phyloP scores from a whole-genome alignment of 331 rosid species.

The Spiraea crenata region DNA sequence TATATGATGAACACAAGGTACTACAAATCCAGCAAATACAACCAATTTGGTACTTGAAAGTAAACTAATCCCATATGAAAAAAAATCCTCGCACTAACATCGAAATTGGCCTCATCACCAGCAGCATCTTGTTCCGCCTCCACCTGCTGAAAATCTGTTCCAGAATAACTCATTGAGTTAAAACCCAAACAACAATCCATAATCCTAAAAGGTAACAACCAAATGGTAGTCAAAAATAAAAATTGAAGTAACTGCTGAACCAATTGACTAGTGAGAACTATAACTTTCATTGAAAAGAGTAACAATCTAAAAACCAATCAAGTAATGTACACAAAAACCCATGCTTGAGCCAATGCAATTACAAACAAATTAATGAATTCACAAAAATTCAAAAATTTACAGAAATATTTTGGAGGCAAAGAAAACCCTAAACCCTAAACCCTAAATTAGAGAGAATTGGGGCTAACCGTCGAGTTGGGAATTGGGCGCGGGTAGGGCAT shows the following conservation, averaged over 20 bases:
- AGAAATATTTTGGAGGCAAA: neutral
- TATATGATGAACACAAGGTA: neutral
- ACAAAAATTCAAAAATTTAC: neutral
- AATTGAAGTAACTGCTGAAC: neutral
- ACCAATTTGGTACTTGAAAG: neutral
- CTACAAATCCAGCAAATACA: neutral
- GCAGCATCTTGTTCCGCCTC: slow-evolving; percentile 32
- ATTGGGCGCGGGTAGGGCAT: slow-evolving; percentile 26
- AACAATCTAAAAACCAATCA: neutral
- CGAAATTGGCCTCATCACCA: slow-evolving; percentile 24
- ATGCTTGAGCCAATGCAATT: slow-evolving; percentile 1
- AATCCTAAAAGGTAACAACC: neutral
- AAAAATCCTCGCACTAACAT: slow-evolving; percentile 41
- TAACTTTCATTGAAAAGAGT: neutral
- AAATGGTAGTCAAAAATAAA: neutral
- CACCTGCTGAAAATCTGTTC: slow-evolving; percentile 34
- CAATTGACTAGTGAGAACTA: neutral
- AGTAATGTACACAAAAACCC: neutral
- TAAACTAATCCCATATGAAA: neutral
- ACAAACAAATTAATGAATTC: neutral
- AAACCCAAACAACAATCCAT: neutral
- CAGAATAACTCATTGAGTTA: slow-evolving; percentile 18
- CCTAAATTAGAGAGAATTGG: slow-evolving; percentile 12
- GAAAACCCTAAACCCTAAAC: slow-evolving; percentile 3
- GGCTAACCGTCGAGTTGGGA: slow-evolving; percentile 38